Conservation (phyloP, 2,329 filamentous ascomycete species). For the Diaporthe velutina region DNA sequence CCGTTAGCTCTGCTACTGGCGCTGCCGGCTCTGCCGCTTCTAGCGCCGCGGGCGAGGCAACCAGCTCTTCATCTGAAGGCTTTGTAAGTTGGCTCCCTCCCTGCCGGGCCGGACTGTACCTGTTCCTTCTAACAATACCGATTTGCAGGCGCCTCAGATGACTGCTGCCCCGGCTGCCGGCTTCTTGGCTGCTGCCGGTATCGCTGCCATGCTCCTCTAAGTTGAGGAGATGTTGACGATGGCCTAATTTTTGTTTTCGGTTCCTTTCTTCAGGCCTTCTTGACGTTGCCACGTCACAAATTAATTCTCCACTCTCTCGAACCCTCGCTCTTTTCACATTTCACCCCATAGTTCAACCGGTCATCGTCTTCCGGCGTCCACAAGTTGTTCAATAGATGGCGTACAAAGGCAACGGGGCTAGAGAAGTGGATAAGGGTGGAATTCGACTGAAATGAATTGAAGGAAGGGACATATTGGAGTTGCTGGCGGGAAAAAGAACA, state of each 20-base stretch:
- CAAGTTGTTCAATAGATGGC: conserved; percentile 12
- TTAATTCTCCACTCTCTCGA: conserved; percentile 35
- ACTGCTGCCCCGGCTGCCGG: conserved; percentile 59
- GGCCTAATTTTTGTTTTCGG: background rate
- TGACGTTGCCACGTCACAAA: conserved; percentile 15
- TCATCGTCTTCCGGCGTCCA: conserved; percentile 26
- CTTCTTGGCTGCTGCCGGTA: conserved; percentile 62
- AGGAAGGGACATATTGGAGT: conserved; percentile 37
- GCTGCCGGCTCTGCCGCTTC: conserved; percentile 33
- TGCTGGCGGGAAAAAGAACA: conserved; percentile 31
- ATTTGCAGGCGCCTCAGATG: conserved; percentile 52
- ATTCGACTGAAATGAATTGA: conserved; percentile 7
- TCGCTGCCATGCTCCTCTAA: conserved; percentile 64
- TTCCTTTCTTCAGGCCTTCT: conserved; percentile 10
- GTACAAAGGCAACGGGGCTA: conserved; percentile 25
- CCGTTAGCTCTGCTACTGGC: conserved; percentile 38
- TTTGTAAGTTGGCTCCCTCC: conserved; percentile 44
- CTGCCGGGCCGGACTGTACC: background rate
- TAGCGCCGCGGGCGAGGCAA: background rate
- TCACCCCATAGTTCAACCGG: conserved; percentile 26
- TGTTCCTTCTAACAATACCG: conserved; percentile 32
- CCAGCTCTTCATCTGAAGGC: conserved; percentile 41
- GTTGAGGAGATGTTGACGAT: background rate
- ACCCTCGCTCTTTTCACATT: conserved; percentile 31
- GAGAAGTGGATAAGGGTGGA: conserved; percentile 16